Conservation (phyloP, 176 grass and related monocot genomes). For the Saccharum officinarum region DNA sequence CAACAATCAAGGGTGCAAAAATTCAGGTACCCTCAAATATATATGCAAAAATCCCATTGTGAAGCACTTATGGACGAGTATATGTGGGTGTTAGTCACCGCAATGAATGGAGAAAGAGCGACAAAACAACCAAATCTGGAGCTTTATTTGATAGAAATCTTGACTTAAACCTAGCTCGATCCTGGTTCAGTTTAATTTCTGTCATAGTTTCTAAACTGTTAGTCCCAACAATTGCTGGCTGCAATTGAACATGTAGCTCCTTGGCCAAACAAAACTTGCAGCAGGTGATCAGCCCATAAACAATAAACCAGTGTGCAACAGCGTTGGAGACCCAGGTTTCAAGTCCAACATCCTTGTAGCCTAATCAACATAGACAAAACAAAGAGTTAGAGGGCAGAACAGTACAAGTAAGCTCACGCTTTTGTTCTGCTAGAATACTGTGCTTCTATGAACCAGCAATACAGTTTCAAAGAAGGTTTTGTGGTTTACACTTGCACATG, state of each 20-base stretch:
- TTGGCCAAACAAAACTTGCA: constrained; percentile 5
- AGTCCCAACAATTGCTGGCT: constrained; percentile 15
- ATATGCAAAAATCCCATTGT: neutral
- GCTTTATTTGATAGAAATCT: constrained; percentile 44
- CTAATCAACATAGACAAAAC: constrained; percentile 19
- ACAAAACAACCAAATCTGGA: constrained; percentile 20
- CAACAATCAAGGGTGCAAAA: neutral
- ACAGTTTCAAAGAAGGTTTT: neutral
- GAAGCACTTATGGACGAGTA: neutral
- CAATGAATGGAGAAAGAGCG: neutral
- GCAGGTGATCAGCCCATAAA: neutral
- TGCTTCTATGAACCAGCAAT: neutral
- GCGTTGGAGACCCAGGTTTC: neutral
- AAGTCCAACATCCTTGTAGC: constrained; percentile 6
- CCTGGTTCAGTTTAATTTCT: constrained; percentile 22
- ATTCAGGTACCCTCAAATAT: neutral
- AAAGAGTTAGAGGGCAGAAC: constrained; percentile 12
- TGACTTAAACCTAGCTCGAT: neutral
- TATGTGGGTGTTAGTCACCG: neutral
- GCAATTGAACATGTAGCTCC: neutral
- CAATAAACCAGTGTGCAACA: neutral
- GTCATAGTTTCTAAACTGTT: constrained; percentile 2
- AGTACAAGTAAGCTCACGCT: neutral
- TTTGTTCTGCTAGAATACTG: neutral
- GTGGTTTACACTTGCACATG: neutral